Base-by-base conservation (phyloP, 495 filamentous ascomycete species). In the Aspergillus cristatus region DNA sequence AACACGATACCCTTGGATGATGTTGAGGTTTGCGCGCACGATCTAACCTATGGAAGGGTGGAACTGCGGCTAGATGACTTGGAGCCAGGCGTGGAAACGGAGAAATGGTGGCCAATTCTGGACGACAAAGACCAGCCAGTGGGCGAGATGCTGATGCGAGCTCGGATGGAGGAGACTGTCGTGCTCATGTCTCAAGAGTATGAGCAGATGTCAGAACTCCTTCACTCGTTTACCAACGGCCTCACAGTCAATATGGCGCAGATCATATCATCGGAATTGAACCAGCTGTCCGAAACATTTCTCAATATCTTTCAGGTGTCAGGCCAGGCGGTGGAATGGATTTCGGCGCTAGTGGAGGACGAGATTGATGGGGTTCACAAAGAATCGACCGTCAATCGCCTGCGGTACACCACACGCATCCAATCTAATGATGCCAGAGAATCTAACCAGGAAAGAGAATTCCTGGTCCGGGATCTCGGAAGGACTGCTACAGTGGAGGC, bases 301-400 rank as follows among this genome's bases (percentile, higher is more conserved):
- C 68, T 97, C 46, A 86, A 95, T 50, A 93, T 99, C 37, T 99
- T 84, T 51, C 91, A 99, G 54, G 93, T 95, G 10, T 88, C 86
- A n/a, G 88, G 86, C 3, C 76, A 78, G 35, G 82, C 84, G 10
- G 78, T 72, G 26, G 86, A 95, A 35, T 99, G 91, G 91, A 72
- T 99, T 18, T 91, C 86, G 62, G 77, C 83, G 2, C 68, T 99
- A 35, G 84, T 94, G 8, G 93, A 99, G 53, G 88, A 95, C 47
- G 91, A 99, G 57, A 97, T 99, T 38, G 91, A 97, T 51, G 90
- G 86, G 6, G 75, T 89, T 7, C 78, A 84, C 42, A 94, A 81
- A 54, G 88, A 95, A 48, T 62, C 63, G 12, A 65, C 62, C 0
- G 68, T 79, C 35, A 80, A 73, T 42, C 75, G 83, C 32, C 63